Base-by-base conservation (phyloP, 2,329 filamentous ascomycete genomes). In the Microsporum ferrugineum region DNA sequence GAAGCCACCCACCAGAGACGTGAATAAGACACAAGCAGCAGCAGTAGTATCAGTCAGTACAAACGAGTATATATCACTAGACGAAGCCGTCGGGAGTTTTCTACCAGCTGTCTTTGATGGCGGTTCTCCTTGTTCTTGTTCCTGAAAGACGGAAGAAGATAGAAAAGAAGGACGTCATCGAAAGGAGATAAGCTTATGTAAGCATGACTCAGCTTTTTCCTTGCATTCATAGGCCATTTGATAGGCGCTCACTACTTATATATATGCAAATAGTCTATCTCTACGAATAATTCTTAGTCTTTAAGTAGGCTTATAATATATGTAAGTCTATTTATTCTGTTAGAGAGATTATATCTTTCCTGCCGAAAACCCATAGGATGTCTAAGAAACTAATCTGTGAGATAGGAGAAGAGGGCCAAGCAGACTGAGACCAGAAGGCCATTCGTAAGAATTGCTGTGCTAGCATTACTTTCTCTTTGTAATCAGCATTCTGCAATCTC, bases 401-500 rank as follows among this genome's bases (percentile, higher is more conserved):
- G 17, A 23, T 23, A 23, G 17, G 17, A 23, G 17, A 23, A 23
- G 17, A 23, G 17, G 17, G 17, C 17, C 17, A 23, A 1, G 17
- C 17, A 23, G 17, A 23, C 17, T 23, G 17, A 23, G 17, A 23
- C 17, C 17, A 23, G 17, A 23, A 23, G 17, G 17, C 17, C 17
- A 23, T 23, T 23, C 17, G 17, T 23, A 23, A 23, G 17, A 23
- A 23, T 23, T 23, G 17, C 17, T 1, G 17, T 23, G 17, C 17
- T 23, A 23, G 17, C 1, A 58, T 14, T 4, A 39, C 14, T 17
- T 58, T 43, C 56, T 33, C 17, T 27, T 36, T 10, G 56, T 58
- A 5, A 58, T 58, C 31, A 58, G n/a, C 56, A 58, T 58, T 39
- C 56, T 33, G 56, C 56, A 58, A 58, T 58, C 56, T 58, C 56